Conservation (phyloP, 2,329 filamentous ascomycete genomes). For the Talaromyces albobiverticillius region DNA sequence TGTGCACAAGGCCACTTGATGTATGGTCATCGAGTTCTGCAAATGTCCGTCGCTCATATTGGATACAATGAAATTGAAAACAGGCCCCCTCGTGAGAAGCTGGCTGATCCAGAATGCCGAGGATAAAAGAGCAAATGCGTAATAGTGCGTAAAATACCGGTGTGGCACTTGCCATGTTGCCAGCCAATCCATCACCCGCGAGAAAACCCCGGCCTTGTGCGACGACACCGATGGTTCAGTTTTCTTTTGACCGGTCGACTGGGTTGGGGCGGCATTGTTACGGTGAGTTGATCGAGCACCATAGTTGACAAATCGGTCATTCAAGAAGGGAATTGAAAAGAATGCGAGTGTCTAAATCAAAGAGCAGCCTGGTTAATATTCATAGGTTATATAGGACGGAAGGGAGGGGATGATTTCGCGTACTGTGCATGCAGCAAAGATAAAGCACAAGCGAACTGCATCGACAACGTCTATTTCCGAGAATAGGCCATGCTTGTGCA, state of each 20-base stretch:
- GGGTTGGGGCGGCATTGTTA: slow-evolving; percentile 8
- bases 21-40: slow-evolving; percentile 53
- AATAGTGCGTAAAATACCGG: slow-evolving; percentile 87
- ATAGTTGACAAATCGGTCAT: slow-evolving; percentile 58
- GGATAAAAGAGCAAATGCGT: slow-evolving; percentile 65
- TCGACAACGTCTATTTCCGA: slow-evolving; percentile 31
- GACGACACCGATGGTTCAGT: not conserved
- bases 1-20: slow-evolving; percentile 67
- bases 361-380: slow-evolving; percentile 1
- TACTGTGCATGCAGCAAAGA: slow-evolving; percentile 39
- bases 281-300: slow-evolving; percentile 50
- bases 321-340: slow-evolving; percentile 50
- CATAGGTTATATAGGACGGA: not conserved
- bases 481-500: not conserved
- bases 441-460: slow-evolving; percentile 35
- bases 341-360: slow-evolving; percentile 47
- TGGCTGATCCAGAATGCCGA: slow-evolving; percentile 74
- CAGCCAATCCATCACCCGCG: slow-evolving; percentile 47
- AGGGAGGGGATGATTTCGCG: slow-evolving; percentile 10
- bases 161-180: slow-evolving; percentile 70
- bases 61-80: slow-evolving; percentile 51
- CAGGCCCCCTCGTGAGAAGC: slow-evolving; percentile 53
- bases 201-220: slow-evolving; percentile 11
- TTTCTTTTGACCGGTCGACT: not conserved
- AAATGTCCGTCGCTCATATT: slow-evolving; percentile 36